Conservation (phyloP, 495 filamentous ascomycete genomes). For the Penicillium coffeae region DNA sequence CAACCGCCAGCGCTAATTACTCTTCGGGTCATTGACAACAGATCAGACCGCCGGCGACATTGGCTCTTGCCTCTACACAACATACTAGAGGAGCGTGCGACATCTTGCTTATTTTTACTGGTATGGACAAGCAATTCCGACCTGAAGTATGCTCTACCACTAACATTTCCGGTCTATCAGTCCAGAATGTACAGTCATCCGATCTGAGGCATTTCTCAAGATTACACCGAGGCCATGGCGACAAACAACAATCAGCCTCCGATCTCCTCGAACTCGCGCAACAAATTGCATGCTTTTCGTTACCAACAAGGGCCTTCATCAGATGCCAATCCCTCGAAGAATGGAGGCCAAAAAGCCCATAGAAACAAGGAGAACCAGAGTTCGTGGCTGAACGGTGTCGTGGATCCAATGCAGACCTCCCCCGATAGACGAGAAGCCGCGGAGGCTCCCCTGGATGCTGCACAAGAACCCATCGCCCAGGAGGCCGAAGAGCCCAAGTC, state of each 20-base stretch:
- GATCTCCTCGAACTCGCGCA: constrained; percentile 52
- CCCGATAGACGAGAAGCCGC: constrained; percentile 17
- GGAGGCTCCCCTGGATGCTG: neutral
- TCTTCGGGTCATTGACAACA: constrained; percentile 9
- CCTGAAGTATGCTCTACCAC: constrained; percentile 5
- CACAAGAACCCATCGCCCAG: neutral
- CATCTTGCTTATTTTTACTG: neutral
- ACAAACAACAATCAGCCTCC: constrained; percentile 23
- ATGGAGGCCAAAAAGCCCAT: constrained; percentile 19
- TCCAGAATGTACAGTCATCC: constrained; percentile 25
- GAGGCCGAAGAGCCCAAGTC: constrained; percentile 28
- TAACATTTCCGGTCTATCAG: constrained; percentile 17
- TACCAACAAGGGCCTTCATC: constrained; percentile 34
- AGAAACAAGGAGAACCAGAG: constrained; percentile 38
- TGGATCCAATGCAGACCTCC: constrained; percentile 27
- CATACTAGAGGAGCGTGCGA: neutral
- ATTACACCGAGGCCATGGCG: constrained; percentile 22
- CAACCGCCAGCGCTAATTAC: constrained; percentile 15
- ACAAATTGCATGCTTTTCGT: constrained; percentile 58
- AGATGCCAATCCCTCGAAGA: constrained; percentile 30
- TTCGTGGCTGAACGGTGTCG: constrained; percentile 41
- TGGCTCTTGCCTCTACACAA: constrained; percentile 2
- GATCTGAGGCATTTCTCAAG: constrained; percentile 14
- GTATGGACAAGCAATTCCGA: neutral
- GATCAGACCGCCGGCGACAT: neutral